Percentiles rank a stretch among this genome's conserved stretches.
phyloP scores from a whole-genome alignment of 257 asterid genomes.

The Petrea volubilis region DNA sequence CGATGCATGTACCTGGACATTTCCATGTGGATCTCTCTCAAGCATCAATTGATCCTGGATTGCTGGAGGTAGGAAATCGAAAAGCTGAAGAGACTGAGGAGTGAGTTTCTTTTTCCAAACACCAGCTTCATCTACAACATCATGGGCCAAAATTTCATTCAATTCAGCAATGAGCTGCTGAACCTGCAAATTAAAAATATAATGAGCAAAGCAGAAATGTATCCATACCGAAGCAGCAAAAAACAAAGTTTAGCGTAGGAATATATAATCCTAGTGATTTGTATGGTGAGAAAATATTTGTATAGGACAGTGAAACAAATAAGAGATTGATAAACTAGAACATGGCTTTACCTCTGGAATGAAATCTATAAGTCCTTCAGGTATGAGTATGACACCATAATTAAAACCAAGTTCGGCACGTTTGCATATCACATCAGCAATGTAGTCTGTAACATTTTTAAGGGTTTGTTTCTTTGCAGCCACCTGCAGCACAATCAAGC shows the following conservation, averaged over 20 bases:
- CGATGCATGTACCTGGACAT: slow-evolving; percentile 55
- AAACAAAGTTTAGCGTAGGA: neutral
- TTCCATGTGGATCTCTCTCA: slow-evolving; percentile 85
- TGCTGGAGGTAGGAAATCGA: slow-evolving; percentile 57
- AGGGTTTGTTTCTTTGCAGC: slow-evolving; percentile 72
- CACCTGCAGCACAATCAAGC: slow-evolving; percentile 40
- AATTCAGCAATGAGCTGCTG: slow-evolving; percentile 71
- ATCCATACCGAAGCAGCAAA: slow-evolving; percentile 4
- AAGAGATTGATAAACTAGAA: neutral
- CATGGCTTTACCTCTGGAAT: slow-evolving; percentile 64
- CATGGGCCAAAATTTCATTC: slow-evolving; percentile 74
- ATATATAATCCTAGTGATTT: neutral
- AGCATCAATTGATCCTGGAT: slow-evolving; percentile 76
- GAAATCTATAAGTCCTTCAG: slow-evolving; percentile 80
- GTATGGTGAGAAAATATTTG: neutral
- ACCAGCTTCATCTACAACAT: slow-evolving; percentile 67
- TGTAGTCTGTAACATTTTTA: slow-evolving; percentile 63
- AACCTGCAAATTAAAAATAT: slow-evolving; percentile 42
- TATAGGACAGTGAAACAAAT: neutral
- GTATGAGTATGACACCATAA: slow-evolving; percentile 74
- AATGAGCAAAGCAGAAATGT: neutral
- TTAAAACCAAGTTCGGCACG: slow-evolving; percentile 68
- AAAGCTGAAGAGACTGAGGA: slow-evolving; percentile 58
- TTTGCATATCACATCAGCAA: slow-evolving; percentile 62
- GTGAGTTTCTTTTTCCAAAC: slow-evolving; percentile 62